phyloP scores from a whole-genome alignment of 805 yeast species.

The Saccharomycopsis capsularis region DNA sequence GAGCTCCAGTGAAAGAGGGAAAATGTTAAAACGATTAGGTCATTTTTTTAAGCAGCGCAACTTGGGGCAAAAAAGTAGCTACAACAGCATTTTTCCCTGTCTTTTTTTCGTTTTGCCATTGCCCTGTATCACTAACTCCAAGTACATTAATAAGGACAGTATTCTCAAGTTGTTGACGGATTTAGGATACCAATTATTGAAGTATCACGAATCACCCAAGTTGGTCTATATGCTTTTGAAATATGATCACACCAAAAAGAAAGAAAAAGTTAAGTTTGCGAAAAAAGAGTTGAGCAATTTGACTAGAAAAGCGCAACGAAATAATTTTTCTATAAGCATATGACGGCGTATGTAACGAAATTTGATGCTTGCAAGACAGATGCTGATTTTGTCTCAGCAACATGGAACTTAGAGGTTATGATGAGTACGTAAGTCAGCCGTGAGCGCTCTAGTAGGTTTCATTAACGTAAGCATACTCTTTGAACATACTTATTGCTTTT shows the following conservation, averaged over 20 bases:
- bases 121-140: slow-evolving; percentile 78
- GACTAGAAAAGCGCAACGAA: slow-evolving; percentile 9
- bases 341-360: too few species aligned
- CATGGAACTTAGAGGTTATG: too few species aligned
- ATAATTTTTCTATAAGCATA: slow-evolving; percentile 19
- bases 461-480: too few species aligned
- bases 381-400: too few species aligned
- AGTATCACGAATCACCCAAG: slow-evolving; percentile 57
- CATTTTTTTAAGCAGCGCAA: slow-evolving; percentile 39
- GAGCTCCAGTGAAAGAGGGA: slow-evolving; percentile 60
- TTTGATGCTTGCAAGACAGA: too few species aligned
- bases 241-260: slow-evolving; percentile 33
- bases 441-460: too few species aligned
- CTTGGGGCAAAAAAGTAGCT: too few species aligned
- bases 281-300: slow-evolving; percentile 13
- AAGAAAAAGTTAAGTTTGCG: slow-evolving; percentile 3
- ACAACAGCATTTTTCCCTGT: slow-evolving; percentile 26
- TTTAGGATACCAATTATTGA: slow-evolving; percentile 50
- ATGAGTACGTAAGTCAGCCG: too few species aligned
- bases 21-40: slow-evolving; percentile 60
- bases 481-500: too few species aligned
- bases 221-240: slow-evolving; percentile 65
- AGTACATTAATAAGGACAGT: slow-evolving; percentile 53
- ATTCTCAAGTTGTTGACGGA: slow-evolving; percentile 42
- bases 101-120: slow-evolving; percentile 80